Base-by-base conservation (phyloP, 129 eudicot genomes). In the Chrysanthemum makinoi region DNA sequence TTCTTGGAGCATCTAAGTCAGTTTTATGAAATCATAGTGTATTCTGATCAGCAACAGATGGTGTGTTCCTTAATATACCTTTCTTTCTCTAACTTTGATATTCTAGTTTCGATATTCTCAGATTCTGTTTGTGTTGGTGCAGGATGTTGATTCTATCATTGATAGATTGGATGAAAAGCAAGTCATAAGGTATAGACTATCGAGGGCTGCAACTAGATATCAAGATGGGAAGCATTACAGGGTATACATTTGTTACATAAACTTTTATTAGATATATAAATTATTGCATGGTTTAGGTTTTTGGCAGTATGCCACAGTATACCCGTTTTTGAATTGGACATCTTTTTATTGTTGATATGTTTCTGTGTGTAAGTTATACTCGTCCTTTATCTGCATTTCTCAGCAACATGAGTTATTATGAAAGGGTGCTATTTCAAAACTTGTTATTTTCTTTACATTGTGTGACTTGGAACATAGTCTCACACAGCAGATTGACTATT, bases 211-310 rank as follows among this genome's bases (percentile, higher is more conserved):
- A 24, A 94, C 99, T 69, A 86, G 83, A 86, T 94, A 90, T 78
- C 82, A 86, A 61, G 78, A 84, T 72, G 97, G 96, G 22, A 87
- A 90, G 73, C 99, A 94, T 80, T 94, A 89, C 46, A 88, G 96
- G 81, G 99, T 94, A 88, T 62, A 86, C 69, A 18, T 3, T 17
- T 74, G 44, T 39, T 58, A 43, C 65, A 20, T 35, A 13, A 46
- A 57, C 5, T 54, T 68, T 35, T 57, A 39, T 62, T 10, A 48
- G 10, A 48, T 51, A 48, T 65, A 39, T 39, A 8, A 30, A 14
- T 28, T 77, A 59, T 64, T 58, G 30, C 63, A 58, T 63, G 30
- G 62, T 9, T 2, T 13, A 24, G 43, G 51, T 24, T 9, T 60
- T 63, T 70, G 54, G 55, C 22, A 60, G 13, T 50, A 58, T 66